Base-by-base conservation (phyloP, 2,329 filamentous ascomycete genomes). In the Mycocentrospora acerina region DNA sequence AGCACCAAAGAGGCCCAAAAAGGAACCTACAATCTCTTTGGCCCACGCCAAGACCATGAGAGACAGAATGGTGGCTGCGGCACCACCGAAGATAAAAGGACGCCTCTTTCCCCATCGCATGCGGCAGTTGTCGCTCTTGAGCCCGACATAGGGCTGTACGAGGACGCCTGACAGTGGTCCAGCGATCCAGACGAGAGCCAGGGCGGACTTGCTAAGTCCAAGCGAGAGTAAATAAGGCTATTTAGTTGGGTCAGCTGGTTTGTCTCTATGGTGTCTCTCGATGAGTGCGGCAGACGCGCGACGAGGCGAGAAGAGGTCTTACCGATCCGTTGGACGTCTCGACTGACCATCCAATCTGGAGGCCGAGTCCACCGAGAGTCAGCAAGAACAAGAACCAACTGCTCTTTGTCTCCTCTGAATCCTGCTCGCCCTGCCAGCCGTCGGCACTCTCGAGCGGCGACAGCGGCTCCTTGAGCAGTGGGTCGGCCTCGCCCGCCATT, bases 301-400 rank as follows among this genome's bases (percentile, higher is more conserved):
- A 26, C 25, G 7, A 13, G 8, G 17, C 32, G 29, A 15, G 24
- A 35, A 33, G 32, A 33, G 15, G 32, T 69, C 76, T 59, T 64
- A 80, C 77, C 36, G 91, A 95, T 55, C 90, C 90, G 72, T 95
- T 91, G 37, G 90, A 95, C 28, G 95, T 76, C 68, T 97, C 91
- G 28, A 95, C 90, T 1, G 90, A 90, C 91, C 91, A 97, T 18
- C 91, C 90, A 53, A 97, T 86, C 70, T 97, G 91, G 46, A 97
- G 74, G 16, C 81, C 91, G 44, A 88, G 88, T 53, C 95, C 87
- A 61, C 87, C 83, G 46, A 96, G 75, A 6, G 91, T 95, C 67
- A 97, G 72, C 46, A 95, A 73, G 52, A 94, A 80, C 56, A 97
- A 75, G 67, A 95, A 95, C 82, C 85, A 89, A 30, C 83, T 73